Evolutionary conservation across 805 yeast species (phyloP).

Genomic region (Ogataea haglerorum): DNA sequence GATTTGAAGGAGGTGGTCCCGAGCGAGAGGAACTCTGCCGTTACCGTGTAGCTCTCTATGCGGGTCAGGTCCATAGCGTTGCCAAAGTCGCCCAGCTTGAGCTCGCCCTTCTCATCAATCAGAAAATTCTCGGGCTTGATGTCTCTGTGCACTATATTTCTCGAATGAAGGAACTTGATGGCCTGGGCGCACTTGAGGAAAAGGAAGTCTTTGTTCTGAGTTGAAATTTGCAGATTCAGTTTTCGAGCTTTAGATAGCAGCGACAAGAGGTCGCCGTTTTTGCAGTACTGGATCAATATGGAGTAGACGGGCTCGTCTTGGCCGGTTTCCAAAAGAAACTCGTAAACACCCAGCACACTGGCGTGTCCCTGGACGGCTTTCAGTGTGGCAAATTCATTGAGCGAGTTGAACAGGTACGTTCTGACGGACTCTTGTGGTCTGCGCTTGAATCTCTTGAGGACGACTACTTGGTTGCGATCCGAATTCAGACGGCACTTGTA

Average conservation of each 20-base stretch:
- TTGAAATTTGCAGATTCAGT: constrained; percentile 30
- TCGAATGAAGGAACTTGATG: constrained; percentile 42
- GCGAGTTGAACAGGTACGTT: constrained; percentile 16
- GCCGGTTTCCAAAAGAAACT: constrained; percentile 11
- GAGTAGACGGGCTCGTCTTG: constrained; percentile 24
- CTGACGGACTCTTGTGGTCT: constrained; percentile 4
- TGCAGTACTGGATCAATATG: constrained; percentile 41
- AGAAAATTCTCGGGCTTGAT: constrained; percentile 54
- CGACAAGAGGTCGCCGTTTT: constrained; percentile 47
- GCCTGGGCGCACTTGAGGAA: constrained; percentile 53
- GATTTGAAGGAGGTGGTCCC: constrained; percentile 56
- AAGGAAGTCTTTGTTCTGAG: constrained; percentile 41
- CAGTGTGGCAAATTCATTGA: constrained; percentile 30
- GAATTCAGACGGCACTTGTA: constrained; percentile 16
- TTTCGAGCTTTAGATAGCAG: constrained; percentile 39
- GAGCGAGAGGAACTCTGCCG: constrained; percentile 29
- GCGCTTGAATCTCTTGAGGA: constrained; percentile 13
- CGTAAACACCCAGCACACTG: constrained; percentile 12
- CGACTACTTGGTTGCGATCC: constrained; percentile 8
- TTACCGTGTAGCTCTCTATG: constrained; percentile 18
- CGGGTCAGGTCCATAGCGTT: constrained; percentile 39
- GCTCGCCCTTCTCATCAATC: constrained; percentile 41
- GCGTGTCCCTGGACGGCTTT: constrained; percentile 11
- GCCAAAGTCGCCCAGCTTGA: constrained; percentile 51
- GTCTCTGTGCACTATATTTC: constrained; percentile 47